phyloP scores from a whole-genome alignment of 2,329 filamentous ascomycete species.

The Colletotrichum cordylinicola region DNA sequence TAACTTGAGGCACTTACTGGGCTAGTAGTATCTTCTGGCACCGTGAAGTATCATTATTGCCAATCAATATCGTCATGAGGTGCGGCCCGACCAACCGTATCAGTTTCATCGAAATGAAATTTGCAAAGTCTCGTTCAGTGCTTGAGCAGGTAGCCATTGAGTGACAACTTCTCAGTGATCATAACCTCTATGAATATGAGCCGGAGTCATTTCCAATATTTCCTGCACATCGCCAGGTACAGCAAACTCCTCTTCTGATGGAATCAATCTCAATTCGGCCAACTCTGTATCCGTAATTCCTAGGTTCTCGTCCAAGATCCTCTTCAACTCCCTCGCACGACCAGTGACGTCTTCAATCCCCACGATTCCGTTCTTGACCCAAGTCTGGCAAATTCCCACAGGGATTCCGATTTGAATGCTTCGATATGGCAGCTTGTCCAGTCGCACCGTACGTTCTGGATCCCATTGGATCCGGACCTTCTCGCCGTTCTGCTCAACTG shows the following conservation, averaged over 20 bases:
- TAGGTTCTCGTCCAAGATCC: conserved; percentile 44
- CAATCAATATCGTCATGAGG: neutral
- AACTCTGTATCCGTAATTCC: conserved; percentile 40
- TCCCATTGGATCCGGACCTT: conserved; percentile 69
- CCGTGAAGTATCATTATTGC: neutral
- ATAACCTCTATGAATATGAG: neutral
- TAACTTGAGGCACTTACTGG: too few species aligned
- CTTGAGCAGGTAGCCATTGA: rapidly evolving
- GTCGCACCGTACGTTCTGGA: conserved; percentile 56
- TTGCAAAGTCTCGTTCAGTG: neutral
- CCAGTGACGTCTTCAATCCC: conserved; percentile 65
- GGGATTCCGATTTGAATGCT: conserved; percentile 70
- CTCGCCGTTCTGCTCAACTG: neutral
- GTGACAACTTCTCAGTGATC: neutral
- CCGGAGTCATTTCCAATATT: conserved; percentile 35
- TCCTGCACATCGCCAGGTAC: conserved; percentile 41
- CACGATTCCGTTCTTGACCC: conserved; percentile 57
- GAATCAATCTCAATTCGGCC: conserved; percentile 42
- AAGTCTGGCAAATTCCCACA: conserved; percentile 46
- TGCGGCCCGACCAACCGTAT: neutral
- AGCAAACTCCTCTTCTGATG: conserved; percentile 47
- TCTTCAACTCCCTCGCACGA: conserved; percentile 53
- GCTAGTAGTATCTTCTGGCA: too few species aligned
- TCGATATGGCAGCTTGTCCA: conserved; percentile 53
- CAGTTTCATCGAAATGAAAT: rapidly evolving